These are phyloP conservation scores for Pulveroboletus ravenelii DNA, from an alignment of 768 basidiomycete species.

Conservation along the genomic window DNA sequence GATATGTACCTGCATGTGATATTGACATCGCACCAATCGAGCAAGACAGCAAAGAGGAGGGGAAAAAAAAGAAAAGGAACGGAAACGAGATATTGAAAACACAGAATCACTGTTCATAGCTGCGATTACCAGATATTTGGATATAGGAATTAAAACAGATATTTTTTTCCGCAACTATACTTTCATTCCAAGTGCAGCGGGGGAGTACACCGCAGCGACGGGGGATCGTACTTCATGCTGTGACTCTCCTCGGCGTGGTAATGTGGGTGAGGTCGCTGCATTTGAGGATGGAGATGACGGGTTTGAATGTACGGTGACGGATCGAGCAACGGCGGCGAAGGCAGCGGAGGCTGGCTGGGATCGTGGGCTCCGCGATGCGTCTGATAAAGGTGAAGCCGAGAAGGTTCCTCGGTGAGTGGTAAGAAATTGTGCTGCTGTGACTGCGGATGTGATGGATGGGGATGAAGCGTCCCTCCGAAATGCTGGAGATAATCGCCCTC, in stretches of 20 bases:
- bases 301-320: constrained; percentile 26
- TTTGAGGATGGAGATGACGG: constrained; percentile 33
- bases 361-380: constrained; percentile 34
- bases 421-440: constrained; percentile 27
- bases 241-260: constrained; percentile 32
- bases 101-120: constrained; percentile 22
- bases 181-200: constrained; percentile 49
- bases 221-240: constrained; percentile 43
- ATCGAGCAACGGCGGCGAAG: constrained; percentile 34
- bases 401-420: constrained; percentile 26
- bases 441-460: constrained; percentile 26
- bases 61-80: background rate
- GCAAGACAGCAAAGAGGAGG: constrained; percentile 5
- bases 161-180: constrained; percentile 24
- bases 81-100: background rate
- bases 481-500: constrained; percentile 37
- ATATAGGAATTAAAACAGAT: constrained; percentile 21
- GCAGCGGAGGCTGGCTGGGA: constrained; percentile 20
- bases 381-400: constrained; percentile 32
- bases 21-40: constrained; percentile 1
- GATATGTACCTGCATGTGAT: constrained; percentile 10
- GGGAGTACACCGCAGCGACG: constrained; percentile 40
- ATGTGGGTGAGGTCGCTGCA: constrained; percentile 31
- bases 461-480: constrained; percentile 31
- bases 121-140: constrained; percentile 23